Conservation (phyloP, 352 stramenopile species). For the Hyphochytrium catenoides region DNA sequence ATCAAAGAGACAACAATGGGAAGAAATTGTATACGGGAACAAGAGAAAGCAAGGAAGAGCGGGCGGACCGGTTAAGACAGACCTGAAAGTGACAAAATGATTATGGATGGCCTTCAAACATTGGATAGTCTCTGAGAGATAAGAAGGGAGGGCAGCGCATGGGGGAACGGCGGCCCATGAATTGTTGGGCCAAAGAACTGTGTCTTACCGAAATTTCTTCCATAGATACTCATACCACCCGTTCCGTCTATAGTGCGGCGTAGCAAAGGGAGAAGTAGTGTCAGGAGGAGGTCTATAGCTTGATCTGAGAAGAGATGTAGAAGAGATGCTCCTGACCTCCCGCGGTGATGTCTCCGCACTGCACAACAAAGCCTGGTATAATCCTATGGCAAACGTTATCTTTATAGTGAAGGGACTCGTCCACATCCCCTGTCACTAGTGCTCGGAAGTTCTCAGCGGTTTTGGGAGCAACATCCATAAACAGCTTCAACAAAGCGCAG, state of each 20-base stretch:
- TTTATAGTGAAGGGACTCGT: conserved; percentile 79
- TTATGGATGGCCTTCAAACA: too few species aligned
- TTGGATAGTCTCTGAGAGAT: too few species aligned
- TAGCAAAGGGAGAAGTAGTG: background rate
- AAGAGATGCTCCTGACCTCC: conserved; percentile 25
- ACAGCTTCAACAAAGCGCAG: conserved; percentile 59
- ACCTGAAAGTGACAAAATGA: too few species aligned
- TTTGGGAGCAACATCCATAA: conserved; percentile 83
- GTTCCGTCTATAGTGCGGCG: background rate
- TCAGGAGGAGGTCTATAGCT: too few species aligned
- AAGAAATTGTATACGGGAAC: too few species aligned
- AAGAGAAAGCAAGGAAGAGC: too few species aligned
- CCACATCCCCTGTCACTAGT: conserved; percentile 87
- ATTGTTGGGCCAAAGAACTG: background rate
- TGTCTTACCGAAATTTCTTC: conserved; percentile 6
- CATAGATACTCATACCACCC: conserved; percentile 8
- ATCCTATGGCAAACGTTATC: conserved; percentile 91
- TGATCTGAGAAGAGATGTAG: conserved; percentile 1
- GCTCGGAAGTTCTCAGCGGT: conserved; percentile 93
- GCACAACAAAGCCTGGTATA: conserved; percentile 94
- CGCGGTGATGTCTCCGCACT: conserved; percentile 78
- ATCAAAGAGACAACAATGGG: too few species aligned
- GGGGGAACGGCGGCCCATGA: too few species aligned
- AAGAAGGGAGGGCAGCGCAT: too few species aligned
- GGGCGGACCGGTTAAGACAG: too few species aligned